A percentile compares a stretch with the other conserved stretches of the same genome.
Conservation (phyloP, 2,329 filamentous ascomycete genomes). For the Plenodomus biglobosus region DNA sequence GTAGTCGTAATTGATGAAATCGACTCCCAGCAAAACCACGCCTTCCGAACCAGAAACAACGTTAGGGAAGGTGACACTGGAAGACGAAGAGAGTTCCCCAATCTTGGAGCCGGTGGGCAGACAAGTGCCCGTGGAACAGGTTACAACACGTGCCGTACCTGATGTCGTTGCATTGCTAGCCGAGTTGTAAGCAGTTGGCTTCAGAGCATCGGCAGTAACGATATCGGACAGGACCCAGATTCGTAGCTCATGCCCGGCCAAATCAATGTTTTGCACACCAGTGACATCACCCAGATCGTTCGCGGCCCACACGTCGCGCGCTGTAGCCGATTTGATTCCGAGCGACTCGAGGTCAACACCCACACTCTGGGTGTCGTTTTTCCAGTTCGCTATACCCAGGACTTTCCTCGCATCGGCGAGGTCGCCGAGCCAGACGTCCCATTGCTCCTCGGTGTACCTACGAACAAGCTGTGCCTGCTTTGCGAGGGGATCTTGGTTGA, state of each 20-base stretch:
- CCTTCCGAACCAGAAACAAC: constrained; percentile 28
- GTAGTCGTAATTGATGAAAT: constrained; percentile 47
- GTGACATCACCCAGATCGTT: constrained; percentile 21
- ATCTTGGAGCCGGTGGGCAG: constrained; percentile 39
- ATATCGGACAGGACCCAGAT: constrained; percentile 43
- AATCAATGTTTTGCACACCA: constrained; percentile 14
- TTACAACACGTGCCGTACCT: constrained; percentile 28
- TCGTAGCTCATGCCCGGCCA: constrained; percentile 33
- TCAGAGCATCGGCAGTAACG: constrained; percentile 8
- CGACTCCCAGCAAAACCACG: constrained; percentile 40
- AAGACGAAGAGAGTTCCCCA: constrained; percentile 29
- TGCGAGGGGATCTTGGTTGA: constrained; percentile 60
- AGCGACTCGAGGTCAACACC: constrained; percentile 35
- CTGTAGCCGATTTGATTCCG: constrained; percentile 38
- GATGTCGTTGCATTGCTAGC: constrained; percentile 34
- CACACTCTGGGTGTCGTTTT: constrained; percentile 36
- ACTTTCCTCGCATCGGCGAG: constrained; percentile 41
- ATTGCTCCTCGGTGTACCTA: constrained; percentile 43
- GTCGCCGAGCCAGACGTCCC: constrained; percentile 44
- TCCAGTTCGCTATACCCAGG: constrained; percentile 44
- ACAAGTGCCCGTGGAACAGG: constrained; percentile 31
- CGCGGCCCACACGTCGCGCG: constrained; percentile 43
- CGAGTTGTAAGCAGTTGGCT: constrained; percentile 31
- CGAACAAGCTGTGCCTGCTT: constrained; percentile 54
- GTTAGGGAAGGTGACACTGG: constrained; percentile 31